Evolutionary conservation across 345 rosid species (phyloP).

Genomic region (Salix koriyanagi): DNA sequence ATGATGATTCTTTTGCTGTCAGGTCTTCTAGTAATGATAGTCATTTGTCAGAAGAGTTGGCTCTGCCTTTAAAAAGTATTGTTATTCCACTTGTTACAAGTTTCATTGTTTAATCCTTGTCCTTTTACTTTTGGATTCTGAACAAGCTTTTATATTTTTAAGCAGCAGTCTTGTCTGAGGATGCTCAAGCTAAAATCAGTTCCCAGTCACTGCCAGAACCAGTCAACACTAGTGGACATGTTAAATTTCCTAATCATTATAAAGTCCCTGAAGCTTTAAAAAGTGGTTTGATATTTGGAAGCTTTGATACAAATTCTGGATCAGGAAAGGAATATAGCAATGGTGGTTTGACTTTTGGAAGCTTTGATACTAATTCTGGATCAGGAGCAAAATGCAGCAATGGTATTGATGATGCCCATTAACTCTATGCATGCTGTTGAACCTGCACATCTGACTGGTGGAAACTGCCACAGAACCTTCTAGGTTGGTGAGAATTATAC

Average conservation of each 20-base stretch:
- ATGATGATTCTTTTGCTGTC: slow-evolving; percentile 24
- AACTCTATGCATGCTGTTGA: slow-evolving; percentile 36
- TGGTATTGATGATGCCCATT: slow-evolving; percentile 28
- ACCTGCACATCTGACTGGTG: slow-evolving; percentile 33
- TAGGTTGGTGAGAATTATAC: slow-evolving; percentile 48
- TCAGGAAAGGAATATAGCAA: slow-evolving; percentile 25
- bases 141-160: slow-evolving; percentile 4
- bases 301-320: slow-evolving; percentile 54
- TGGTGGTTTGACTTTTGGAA: slow-evolving; percentile 76
- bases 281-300: slow-evolving; percentile 82
- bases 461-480: slow-evolving; percentile 39
- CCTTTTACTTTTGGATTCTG: background rate
- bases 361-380: slow-evolving; percentile 54
- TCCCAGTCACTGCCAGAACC: slow-evolving; percentile 30
- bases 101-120: background rate
- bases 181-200: slow-evolving; percentile 30
- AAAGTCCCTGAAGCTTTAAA: slow-evolving; percentile 60
- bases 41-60: slow-evolving; percentile 24
- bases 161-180: slow-evolving; percentile 36
- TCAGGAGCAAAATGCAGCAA: slow-evolving; percentile 24
- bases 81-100: background rate
- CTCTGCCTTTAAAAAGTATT: slow-evolving; percentile 38
- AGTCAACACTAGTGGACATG: slow-evolving; percentile 44
- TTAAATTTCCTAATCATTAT: slow-evolving; percentile 77
- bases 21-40: slow-evolving; percentile 26